Base-by-base conservation (phyloP, 2,329 filamentous ascomycete genomes). In the Blumeria graminis region DNA sequence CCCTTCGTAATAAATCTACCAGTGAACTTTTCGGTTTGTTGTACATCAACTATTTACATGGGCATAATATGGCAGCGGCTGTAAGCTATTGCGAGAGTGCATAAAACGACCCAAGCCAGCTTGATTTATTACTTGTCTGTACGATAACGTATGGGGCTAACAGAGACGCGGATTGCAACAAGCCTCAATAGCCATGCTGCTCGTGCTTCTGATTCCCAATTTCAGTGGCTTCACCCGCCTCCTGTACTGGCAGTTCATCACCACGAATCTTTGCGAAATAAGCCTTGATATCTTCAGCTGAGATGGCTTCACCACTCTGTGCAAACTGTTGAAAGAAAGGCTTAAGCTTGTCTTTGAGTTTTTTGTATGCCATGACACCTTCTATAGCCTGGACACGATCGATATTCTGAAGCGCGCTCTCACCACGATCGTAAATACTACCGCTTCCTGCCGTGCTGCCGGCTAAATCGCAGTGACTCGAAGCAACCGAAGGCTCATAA, bases 301-400 rank as follows among this genome's bases (percentile, higher is more conserved):
- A 82, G 22, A 98, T 89, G 0, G 86, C 81, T 68, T 85, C 73
- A 0, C 90, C 90, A 60, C 83, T 93, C 66, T 95, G 87, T 0
- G 92, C 92, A 67, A 94, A 98, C 46, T 93, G 84, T 69, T 89
- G 81, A 64, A 98, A 79, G 67, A 98, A 96, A 0, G 82, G 82
- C 72, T 90, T 94, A n/a, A 98, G 80, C 66, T 90, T 89, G 65
- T 96, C 89, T 66, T 93, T 92, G 58, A 98, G 76, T 64, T 94
- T 84, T 64, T 96, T 95, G 70, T 96, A 98, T 0, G 89, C 90
- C 88, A 96, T 95, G 50, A 94, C 90, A 14, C 92, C 92, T 68
- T 98, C 86, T 57, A 98, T 94, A 4, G 92, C 92, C 13, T 82
- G 77, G 7, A 96, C 90, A 1, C 92, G 84, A 66, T 98, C 92